Evolutionary conservation across 2,329 filamentous ascomycete species (phyloP).

Genomic region (Penicillium brasilianum): DNA sequence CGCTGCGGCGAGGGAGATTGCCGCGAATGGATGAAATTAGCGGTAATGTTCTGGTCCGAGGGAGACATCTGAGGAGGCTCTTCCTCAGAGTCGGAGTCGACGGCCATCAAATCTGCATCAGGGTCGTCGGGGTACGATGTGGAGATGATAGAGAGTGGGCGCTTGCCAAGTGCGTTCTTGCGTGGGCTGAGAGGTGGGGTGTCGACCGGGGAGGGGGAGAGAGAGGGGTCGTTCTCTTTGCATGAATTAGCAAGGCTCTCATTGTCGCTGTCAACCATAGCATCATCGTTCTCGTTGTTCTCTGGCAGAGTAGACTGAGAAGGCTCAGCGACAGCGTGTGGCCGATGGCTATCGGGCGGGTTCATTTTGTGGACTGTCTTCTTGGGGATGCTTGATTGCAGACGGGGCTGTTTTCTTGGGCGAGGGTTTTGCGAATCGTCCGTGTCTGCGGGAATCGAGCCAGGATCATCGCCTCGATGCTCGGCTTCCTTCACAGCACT

Average conservation of each 20-base stretch:
- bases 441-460: slow-evolving; percentile 30
- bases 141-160: slow-evolving; percentile 50
- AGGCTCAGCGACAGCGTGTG: background rate
- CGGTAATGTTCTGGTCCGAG: slow-evolving; percentile 50
- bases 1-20: slow-evolving; percentile 32
- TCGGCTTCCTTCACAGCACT: slow-evolving; percentile 59
- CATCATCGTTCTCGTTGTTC: slow-evolving; percentile 13
- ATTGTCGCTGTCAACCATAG: slow-evolving; percentile 27
- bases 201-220: slow-evolving; percentile 46
- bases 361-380: slow-evolving; percentile 19
- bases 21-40: slow-evolving; percentile 36
- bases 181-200: slow-evolving; percentile 43
- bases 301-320: slow-evolving; percentile 11
- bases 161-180: slow-evolving; percentile 47
- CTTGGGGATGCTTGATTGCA: slow-evolving; percentile 16
- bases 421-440: slow-evolving; percentile 27
- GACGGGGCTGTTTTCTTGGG: slow-evolving; percentile 22
- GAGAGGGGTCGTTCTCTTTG: slow-evolving; percentile 57
- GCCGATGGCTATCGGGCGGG: background rate
- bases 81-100: slow-evolving; percentile 33
- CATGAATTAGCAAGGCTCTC: slow-evolving; percentile 39
- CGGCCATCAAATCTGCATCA: slow-evolving; percentile 38
- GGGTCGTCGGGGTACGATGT: slow-evolving; percentile 38
- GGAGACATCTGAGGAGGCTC: slow-evolving; percentile 34
- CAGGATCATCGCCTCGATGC: slow-evolving; percentile 57